Evolutionary conservation across 306 rosid species (phyloP).

Genomic region (Malus orientalis): DNA sequence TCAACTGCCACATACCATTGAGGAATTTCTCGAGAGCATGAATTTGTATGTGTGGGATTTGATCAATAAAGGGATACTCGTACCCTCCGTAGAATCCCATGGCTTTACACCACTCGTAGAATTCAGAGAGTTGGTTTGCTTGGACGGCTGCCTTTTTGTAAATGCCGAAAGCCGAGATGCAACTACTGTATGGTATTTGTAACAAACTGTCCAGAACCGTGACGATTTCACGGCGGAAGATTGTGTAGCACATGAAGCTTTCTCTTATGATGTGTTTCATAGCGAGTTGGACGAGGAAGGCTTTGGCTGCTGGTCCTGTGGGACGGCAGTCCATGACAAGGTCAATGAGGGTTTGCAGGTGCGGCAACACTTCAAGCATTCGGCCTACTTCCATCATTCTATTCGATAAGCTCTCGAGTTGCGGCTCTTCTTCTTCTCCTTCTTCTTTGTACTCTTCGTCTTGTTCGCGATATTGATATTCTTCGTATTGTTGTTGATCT

Average conservation of each 20-base stretch:
- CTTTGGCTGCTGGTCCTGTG: conserved; percentile 20
- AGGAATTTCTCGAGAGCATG: conserved; percentile 44
- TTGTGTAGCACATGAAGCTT: conserved; percentile 43
- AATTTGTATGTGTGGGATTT: conserved; percentile 48
- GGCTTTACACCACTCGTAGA: conserved; percentile 52
- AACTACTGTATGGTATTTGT: conserved; percentile 47
- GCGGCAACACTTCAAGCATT: conserved; percentile 53
- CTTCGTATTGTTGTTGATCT: not conserved
- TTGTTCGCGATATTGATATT: not conserved
- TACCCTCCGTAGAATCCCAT: conserved; percentile 43
- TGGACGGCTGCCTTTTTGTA: conserved; percentile 63
- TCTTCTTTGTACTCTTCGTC: not conserved
- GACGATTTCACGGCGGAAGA: conserved; percentile 29
- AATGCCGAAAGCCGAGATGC: conserved; percentile 39
- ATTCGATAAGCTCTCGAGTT: conserved; percentile 12
- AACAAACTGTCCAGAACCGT: conserved; percentile 52
- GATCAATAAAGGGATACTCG: conserved; percentile 53
- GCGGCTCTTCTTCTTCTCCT: not conserved
- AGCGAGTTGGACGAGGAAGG: conserved; percentile 36
- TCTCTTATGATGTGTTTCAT: conserved; percentile 55
- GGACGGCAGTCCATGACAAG: conserved; percentile 64
- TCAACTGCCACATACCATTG: conserved; percentile 63
- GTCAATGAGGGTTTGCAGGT: conserved; percentile 53
- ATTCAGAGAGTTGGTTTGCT: conserved; percentile 39
- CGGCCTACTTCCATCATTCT: conserved; percentile 42